Base-by-base conservation (phyloP, 2,329 filamentous ascomycete genomes). In the Penicillium sp. region DNA sequence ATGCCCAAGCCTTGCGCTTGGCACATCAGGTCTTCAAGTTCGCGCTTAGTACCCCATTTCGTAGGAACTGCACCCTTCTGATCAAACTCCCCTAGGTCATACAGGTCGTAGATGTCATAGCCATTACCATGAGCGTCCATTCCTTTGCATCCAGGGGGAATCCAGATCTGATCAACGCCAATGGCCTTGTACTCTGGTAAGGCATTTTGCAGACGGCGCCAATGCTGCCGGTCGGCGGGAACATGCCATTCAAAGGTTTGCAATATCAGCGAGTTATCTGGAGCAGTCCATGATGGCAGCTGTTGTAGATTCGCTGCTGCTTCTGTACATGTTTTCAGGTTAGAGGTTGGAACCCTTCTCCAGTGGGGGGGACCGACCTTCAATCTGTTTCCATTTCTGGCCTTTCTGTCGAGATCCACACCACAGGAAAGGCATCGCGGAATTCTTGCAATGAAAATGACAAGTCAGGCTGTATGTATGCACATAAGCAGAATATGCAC, bases 241-340 rank as follows among this genome's bases (percentile, higher is more conserved):
- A 81, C 74, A 63, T 88, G 82, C 84, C 84, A 88, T 70, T 88
- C 85, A 62, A 86, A 88, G 8, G 75, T 79, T 65, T 87, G 83
- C 56, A 88, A 75, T 67, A 88, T 79, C 45, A 80, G 77, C 15
- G 54, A 49, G 45, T 70, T 70, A 39, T 69, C 63, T 9, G 62
- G 57, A 4, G 60, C 57, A 42, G 58, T 53, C 66, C 65, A 68
- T 53, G 66, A 65, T 32, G 63, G 57, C 3, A 62, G 51, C 21
- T 58, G 50, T 42, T 66, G 59, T 35, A 66, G 51, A 31, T 57
- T 40, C 19, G 58, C 49, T 10, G 57, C 64, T 26, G 48, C 41
- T 39, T 56, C 57, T 56, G 19, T 45, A 6, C 3, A 43, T n/a
- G 17, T 35, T 44, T 43, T 8, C 26, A 2, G 9, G 24, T 42